Percentiles rank a stretch among this genome's conserved stretches.
These are phyloP conservation scores for Neodidymelliopsis sp. DNA, from an alignment of 2,329 filamentous ascomycete species.

Conservation along the genomic window DNA sequence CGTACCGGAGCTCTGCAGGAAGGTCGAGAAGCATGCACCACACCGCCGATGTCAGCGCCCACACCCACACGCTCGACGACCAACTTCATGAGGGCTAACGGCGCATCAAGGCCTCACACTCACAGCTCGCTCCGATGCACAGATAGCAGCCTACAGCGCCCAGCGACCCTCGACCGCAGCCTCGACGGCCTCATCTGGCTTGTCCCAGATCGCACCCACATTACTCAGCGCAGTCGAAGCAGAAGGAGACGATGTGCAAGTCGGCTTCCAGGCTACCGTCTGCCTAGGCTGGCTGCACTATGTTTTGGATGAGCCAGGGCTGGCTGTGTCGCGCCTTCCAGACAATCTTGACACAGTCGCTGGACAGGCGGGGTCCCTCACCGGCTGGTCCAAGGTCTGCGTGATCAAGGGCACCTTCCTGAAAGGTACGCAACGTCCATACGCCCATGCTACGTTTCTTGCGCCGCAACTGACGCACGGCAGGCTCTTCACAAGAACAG, in stretches of 20 bases:
- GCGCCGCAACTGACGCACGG: slow-evolving; percentile 15
- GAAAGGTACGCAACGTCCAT: slow-evolving; percentile 66
- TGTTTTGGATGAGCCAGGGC: slow-evolving; percentile 72
- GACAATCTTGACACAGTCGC: slow-evolving; percentile 59
- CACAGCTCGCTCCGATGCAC: slow-evolving; percentile 56
- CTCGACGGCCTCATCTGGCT: slow-evolving; percentile 43
- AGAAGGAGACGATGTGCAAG: slow-evolving; percentile 56
- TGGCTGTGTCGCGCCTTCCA: slow-evolving; percentile 69
- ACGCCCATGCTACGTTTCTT: slow-evolving; percentile 29
- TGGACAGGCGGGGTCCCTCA: slow-evolving; percentile 52
- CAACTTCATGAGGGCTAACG: slow-evolving; percentile 24
- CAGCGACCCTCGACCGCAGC: slow-evolving; percentile 53
- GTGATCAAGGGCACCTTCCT: slow-evolving; percentile 80
- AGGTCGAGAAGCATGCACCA: slow-evolving; percentile 92
- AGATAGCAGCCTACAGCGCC: slow-evolving; percentile 53
- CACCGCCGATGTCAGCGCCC: slow-evolving; percentile 76
- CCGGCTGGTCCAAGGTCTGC: slow-evolving; percentile 84
- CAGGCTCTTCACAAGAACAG: slow-evolving; percentile 57
- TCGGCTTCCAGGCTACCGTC: slow-evolving; percentile 78
- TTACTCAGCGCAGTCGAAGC: slow-evolving; percentile 51
- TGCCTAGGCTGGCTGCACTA: slow-evolving; percentile 88
- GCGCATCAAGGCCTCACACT: slow-evolving; percentile 53
- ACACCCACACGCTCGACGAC: slow-evolving; percentile 14
- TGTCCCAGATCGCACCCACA: slow-evolving; percentile 50
- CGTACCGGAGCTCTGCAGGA: slow-evolving; percentile 87